Conservation (phyloP, 2,329 filamentous ascomycete genomes). For the Ophiostoma pallidulum region DNA sequence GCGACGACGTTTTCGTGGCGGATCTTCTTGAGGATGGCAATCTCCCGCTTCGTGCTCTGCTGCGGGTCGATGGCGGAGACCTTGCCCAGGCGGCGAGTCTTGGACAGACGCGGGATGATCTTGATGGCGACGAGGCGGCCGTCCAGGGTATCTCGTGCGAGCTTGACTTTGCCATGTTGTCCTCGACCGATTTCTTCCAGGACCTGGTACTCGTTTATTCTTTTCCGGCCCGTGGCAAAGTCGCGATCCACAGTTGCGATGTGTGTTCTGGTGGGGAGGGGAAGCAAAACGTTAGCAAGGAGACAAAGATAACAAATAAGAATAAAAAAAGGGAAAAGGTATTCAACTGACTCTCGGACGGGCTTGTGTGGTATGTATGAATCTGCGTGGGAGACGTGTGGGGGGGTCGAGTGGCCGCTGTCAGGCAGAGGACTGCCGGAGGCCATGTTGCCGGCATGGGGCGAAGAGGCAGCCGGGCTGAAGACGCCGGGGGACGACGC, state of each 20-base stretch:
- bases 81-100: conserved; percentile 82
- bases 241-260: conserved; percentile 87
- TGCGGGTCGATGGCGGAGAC: conserved; percentile 56
- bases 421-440: conserved; percentile 40
- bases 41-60: conserved; percentile 87
- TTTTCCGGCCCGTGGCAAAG: conserved; percentile 78
- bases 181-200: conserved; percentile 93
- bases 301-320: not conserved
- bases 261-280: conserved; percentile 59
- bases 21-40: conserved; percentile 97
- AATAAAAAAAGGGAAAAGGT: no score
- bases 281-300: conserved; percentile 1
- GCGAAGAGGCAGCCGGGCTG: conserved; percentile 35
- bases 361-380: conserved; percentile 63
- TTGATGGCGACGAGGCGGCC: conserved; percentile 88
- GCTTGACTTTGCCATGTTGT: conserved; percentile 95
- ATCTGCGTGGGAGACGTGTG: conserved; percentile 51
- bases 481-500: conserved; percentile 54
- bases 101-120: conserved; percentile 93
- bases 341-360: conserved; percentile 62
- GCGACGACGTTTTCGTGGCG: conserved; percentile 95
- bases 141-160: conserved; percentile 71
- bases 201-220: conserved; percentile 97
- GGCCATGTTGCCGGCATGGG: conserved; percentile 30
- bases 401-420: conserved; percentile 38